Evolutionary conservation across 2,329 filamentous ascomycete genomes (phyloP).

Genomic region (Macrophomina phaseolina): DNA sequence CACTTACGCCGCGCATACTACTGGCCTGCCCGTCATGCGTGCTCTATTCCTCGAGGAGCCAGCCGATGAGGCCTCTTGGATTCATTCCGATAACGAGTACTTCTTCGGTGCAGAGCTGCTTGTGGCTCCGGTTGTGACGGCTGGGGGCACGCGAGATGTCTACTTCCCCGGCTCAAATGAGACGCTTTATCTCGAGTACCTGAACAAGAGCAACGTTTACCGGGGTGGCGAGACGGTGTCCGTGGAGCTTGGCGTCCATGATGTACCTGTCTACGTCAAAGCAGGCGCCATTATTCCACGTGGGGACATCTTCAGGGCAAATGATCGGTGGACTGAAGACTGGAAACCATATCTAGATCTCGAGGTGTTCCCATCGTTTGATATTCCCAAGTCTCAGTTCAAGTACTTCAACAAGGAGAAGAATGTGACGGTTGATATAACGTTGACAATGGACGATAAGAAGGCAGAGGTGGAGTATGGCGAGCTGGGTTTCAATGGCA

Average conservation of each 20-base stretch:
- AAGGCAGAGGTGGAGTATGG: constrained; percentile 31
- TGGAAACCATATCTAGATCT: constrained; percentile 40
- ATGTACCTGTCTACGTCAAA: constrained; percentile 41
- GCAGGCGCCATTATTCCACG: constrained; percentile 43
- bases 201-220: constrained; percentile 37
- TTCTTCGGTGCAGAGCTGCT: constrained; percentile 43
- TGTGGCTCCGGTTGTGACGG: constrained; percentile 41
- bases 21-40: constrained; percentile 42
- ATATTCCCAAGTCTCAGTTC: constrained; percentile 35
- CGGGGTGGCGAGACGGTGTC: constrained; percentile 33
- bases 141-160: constrained; percentile 36
- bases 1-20: constrained; percentile 36
- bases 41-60: constrained; percentile 44
- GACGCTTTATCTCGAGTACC: constrained; percentile 42
- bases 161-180: constrained; percentile 39
- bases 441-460: constrained; percentile 29
- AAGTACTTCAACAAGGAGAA: constrained; percentile 36
- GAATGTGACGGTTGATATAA: constrained; percentile 28
- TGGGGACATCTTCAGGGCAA: constrained; percentile 43
- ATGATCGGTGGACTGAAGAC: constrained; percentile 42
- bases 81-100: constrained; percentile 36
- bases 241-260: constrained; percentile 33
- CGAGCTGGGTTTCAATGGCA: constrained; percentile 31
- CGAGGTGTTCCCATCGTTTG: constrained; percentile 41
- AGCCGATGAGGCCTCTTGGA: constrained; percentile 34